Percentiles rank a stretch among this genome's conserved stretches.
These are phyloP conservation scores for Chamaecyparis obtusa DNA, from an alignment of 75 land plant genomes.

Conservation along the genomic window DNA sequence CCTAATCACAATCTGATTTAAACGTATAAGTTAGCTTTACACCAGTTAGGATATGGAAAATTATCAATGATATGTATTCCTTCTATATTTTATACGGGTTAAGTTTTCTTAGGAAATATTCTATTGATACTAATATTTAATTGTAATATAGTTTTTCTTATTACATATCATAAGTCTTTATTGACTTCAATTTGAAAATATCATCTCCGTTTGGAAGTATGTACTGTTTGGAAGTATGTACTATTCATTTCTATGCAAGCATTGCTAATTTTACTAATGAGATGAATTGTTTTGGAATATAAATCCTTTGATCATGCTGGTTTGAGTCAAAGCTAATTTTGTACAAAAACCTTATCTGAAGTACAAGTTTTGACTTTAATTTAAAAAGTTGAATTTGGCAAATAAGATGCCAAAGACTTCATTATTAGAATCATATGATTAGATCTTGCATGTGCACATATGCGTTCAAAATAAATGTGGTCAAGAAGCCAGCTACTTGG, in stretches of 20 bases:
- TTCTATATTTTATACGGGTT: neutral
- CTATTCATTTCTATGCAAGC: neutral
- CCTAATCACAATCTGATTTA: neutral
- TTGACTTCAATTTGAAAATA: neutral
- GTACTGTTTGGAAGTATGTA: too few species aligned
- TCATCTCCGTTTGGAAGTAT: neutral
- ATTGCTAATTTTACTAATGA: neutral
- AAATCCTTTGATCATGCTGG: neutral
- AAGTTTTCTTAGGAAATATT: neutral
- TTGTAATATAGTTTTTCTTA: neutral
- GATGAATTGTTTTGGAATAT: neutral
- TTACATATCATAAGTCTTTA: neutral
- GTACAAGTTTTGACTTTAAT: neutral
- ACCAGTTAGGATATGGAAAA: neutral
- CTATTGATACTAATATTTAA: neutral
- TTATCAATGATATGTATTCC: neutral
- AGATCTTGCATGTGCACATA: neutral
- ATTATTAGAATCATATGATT: neutral
- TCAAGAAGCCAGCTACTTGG: neutral
- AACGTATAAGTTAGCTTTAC: neutral
- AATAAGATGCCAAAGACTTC: neutral
- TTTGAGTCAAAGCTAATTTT: neutral
- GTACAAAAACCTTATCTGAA: neutral
- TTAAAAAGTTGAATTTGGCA: neutral
- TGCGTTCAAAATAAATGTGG: neutral